phyloP scores from a whole-genome alignment of 768 basidiomycete genomes.

The Calocera viscosa region DNA sequence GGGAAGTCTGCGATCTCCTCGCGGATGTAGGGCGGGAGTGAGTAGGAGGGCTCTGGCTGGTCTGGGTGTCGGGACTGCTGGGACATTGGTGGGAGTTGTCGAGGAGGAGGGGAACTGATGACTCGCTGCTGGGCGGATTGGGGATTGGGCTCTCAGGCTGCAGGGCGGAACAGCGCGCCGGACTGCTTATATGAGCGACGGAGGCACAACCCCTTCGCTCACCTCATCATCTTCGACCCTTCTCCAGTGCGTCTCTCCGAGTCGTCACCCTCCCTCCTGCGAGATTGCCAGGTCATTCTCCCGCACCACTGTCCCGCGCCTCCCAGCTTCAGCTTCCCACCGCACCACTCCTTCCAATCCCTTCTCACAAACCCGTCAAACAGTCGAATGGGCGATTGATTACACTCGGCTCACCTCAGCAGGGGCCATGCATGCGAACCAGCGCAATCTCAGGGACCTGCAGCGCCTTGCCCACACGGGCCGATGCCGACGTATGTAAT shows the following conservation, averaged over 20 bases:
- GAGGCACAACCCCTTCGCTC: background rate
- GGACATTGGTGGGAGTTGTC: background rate
- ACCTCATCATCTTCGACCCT: background rate
- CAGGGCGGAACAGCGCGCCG: background rate
- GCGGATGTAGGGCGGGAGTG: background rate
- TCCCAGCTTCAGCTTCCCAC: no score
- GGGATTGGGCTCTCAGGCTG: no score
- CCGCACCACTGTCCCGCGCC: no score
- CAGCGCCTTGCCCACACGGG: background rate
- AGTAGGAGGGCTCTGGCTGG: slow-evolving; percentile 6
- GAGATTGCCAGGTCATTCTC: no score
- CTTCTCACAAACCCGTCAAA: background rate
- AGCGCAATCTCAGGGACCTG: background rate
- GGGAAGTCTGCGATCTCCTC: slow-evolving; percentile 2
- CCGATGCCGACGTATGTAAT: background rate
- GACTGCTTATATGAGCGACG: slow-evolving; percentile 5
- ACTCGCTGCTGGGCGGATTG: no score
- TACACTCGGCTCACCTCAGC: background rate
- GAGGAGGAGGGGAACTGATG: no score
- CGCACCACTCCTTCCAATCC: background rate
- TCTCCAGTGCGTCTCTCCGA: no score
- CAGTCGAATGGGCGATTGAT: background rate
- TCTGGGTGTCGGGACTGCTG: background rate
- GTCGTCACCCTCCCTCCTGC: no score
- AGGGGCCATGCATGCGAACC: background rate